Evolutionary conservation across 2,329 filamentous ascomycete genomes (phyloP).

Genomic region (Onygenales sp.): DNA sequence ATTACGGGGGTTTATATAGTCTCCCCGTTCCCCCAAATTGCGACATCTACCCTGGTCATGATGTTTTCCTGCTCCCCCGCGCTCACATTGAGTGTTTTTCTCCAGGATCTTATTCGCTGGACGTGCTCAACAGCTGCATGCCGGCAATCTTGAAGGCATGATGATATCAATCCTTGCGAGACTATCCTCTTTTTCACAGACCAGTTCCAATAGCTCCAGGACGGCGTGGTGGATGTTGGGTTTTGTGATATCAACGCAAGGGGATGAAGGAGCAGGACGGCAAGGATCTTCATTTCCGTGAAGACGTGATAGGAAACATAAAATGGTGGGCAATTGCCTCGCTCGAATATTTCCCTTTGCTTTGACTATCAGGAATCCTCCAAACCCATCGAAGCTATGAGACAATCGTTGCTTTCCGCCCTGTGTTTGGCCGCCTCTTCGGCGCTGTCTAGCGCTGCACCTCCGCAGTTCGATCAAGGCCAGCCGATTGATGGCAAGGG

Average conservation of each 20-base stretch:
- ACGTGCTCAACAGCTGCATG: neutral
- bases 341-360: too few species aligned
- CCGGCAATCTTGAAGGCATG: neutral
- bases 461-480: constrained; percentile 38
- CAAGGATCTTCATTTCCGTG: neutral
- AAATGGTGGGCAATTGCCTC: neutral
- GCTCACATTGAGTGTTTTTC: neutral
- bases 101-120: neutral
- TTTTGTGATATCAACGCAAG: neutral
- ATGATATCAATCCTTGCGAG: neutral
- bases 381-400: neutral
- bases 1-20: neutral
- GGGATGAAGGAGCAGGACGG: neutral
- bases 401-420: neutral
- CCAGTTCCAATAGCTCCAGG: neutral
- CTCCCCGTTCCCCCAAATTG: neutral
- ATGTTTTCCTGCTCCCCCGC: neutral
- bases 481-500: constrained; percentile 46
- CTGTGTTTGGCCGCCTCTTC: constrained; percentile 7
- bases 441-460: constrained; percentile 12
- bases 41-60: neutral
- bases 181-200: neutral
- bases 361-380: neutral
- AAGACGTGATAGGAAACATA: neutral
- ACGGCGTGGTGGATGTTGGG: neutral